A percentile compares a stretch with the other conserved stretches of the same genome.
phyloP scores from a whole-genome alignment of 768 basidiomycete species.

The Lepiota subincarnata region DNA sequence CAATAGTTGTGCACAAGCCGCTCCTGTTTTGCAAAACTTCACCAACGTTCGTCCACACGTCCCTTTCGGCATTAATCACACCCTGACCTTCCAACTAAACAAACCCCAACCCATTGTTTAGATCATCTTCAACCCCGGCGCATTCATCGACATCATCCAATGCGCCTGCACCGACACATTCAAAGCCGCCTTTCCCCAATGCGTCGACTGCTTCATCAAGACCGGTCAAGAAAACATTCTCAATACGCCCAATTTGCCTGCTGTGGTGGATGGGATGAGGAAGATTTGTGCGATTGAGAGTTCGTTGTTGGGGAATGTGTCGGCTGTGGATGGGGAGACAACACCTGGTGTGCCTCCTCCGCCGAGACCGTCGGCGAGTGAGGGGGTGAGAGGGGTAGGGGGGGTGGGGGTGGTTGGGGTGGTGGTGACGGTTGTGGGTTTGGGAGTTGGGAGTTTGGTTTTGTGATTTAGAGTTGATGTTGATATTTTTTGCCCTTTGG shows the following conservation, averaged over 20 bases:
- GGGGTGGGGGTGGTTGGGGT: background rate
- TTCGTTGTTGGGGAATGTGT: constrained; percentile 49
- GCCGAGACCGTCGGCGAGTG: background rate
- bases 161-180: constrained; percentile 54
- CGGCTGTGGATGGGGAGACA: constrained; percentile 32
- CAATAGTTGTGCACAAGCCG: constrained; percentile 53
- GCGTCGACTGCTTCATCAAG: constrained; percentile 60
- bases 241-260: constrained; percentile 41
- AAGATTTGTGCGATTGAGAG: constrained; percentile 49
- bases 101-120: constrained; percentile 18
- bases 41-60: constrained; percentile 34
- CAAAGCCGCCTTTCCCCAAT: constrained; percentile 53
- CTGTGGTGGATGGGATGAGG: constrained; percentile 45
- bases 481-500: background rate
- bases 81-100: background rate
- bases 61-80: background rate
- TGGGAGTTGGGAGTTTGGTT: background rate
- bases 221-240: constrained; percentile 56
- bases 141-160: constrained; percentile 58
- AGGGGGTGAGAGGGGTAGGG: background rate
- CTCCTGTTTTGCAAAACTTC: constrained; percentile 54
- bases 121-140: constrained; percentile 63
- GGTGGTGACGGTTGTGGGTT: background rate
- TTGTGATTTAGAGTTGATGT: background rate
- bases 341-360: constrained; percentile 3